A percentile compares a stretch with the other conserved stretches of the same genome.
Evolutionary conservation across 129 eudicot species (phyloP).

Genomic region (Dittrichia graveolens): DNA sequence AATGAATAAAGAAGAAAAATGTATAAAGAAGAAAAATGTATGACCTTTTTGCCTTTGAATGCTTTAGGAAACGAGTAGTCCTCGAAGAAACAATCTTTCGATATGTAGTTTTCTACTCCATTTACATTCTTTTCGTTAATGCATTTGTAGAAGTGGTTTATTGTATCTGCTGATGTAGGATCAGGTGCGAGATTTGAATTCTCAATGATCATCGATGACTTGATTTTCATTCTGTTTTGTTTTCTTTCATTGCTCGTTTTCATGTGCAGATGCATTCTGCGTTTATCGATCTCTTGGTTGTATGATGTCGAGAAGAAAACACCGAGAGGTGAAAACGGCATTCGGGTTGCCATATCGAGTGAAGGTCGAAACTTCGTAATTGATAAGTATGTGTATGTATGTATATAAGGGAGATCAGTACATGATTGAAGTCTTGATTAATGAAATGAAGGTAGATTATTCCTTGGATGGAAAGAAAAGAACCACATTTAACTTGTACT

Average conservation of each 20-base stretch:
- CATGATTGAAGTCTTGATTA: conserved; percentile 9
- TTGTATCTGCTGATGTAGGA: conserved; percentile 51
- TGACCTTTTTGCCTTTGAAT: conserved; percentile 78
- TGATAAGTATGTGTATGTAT: not conserved
- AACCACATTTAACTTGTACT: conserved; percentile 27
- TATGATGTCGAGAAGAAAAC: not conserved
- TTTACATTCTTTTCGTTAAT: conserved; percentile 58
- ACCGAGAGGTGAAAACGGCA: conserved; percentile 23
- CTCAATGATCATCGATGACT: conserved; percentile 16
- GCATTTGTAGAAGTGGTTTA: conserved; percentile 57
- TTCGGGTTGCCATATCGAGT: conserved; percentile 36
- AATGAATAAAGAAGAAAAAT: not conserved
- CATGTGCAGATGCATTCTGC: conserved; percentile 2
- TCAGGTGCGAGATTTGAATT: conserved; percentile 17
- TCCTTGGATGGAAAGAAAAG: conserved; percentile 25
- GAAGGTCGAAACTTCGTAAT: not conserved
- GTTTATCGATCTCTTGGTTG: conserved; percentile 11
- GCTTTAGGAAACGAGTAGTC: conserved; percentile 66
- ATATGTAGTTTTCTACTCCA: conserved; percentile 46
- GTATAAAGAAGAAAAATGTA: not conserved
- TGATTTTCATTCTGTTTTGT: conserved; percentile 14
- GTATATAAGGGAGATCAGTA: not conserved
- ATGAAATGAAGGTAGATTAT: not conserved
- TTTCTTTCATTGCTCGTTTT: not conserved
- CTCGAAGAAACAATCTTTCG: conserved; percentile 62